Evolutionary conservation across 2,329 filamentous ascomycete genomes (phyloP).

Genomic region (Colletotrichum horii): DNA sequence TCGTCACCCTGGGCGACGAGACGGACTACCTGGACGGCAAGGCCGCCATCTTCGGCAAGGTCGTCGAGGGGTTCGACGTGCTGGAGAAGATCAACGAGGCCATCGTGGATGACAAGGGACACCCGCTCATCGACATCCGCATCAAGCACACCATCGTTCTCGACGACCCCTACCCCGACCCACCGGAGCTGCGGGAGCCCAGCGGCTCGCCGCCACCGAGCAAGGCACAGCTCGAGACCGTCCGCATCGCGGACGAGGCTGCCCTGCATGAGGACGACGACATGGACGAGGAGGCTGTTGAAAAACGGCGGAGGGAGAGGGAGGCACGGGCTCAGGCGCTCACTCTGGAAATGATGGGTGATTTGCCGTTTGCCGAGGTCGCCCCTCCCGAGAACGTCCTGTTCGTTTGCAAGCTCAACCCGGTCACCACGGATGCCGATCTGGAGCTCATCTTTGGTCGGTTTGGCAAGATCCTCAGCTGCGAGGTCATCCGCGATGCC

Average conservation of each 20-base stretch:
- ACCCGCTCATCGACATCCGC: constrained; percentile 91
- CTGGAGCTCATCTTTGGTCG: constrained; percentile 95
- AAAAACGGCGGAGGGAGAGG: constrained; percentile 81
- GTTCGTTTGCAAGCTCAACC: constrained; percentile 98
- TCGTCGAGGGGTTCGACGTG: constrained; percentile 94
- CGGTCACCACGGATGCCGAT: constrained; percentile 93
- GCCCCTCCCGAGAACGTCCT: constrained; percentile 96
- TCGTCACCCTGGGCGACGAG: constrained; percentile 88
- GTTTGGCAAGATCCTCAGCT: constrained; percentile 93
- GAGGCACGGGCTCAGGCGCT: constrained; percentile 94
- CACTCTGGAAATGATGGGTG: constrained; percentile 96
- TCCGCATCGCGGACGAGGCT: constrained; percentile 90
- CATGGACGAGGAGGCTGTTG: constrained; percentile 77
- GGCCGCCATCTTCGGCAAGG: constrained; percentile 92
- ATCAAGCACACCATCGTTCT: constrained; percentile 92
- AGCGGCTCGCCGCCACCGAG: constrained; percentile 81
- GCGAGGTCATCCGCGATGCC: constrained; percentile 93
- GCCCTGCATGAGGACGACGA: constrained; percentile 75
- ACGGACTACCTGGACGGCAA: constrained; percentile 92
- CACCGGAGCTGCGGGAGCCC: constrained; percentile 75
- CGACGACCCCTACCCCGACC: constrained; percentile 91
- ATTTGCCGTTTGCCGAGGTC: constrained; percentile 95
- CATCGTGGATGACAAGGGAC: constrained; percentile 84
- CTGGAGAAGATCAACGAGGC: constrained; percentile 92
- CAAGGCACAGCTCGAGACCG: constrained; percentile 85